phyloP scores from a whole-genome alignment of 1,284 basidiomycete species.

The Cronartium ribicola region DNA sequence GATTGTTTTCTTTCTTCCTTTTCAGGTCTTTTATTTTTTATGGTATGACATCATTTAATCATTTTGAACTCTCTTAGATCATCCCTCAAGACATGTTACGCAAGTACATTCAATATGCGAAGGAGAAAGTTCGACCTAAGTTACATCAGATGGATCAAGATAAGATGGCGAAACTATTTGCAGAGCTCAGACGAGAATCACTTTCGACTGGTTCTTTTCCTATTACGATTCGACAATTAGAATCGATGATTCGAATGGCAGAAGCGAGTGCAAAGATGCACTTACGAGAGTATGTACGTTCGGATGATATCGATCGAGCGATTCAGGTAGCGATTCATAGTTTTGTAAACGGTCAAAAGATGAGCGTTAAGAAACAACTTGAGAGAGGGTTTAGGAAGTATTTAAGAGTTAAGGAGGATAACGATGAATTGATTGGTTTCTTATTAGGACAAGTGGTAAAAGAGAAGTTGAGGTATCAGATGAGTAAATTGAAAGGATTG shows the following conservation, averaged over 20 bases:
- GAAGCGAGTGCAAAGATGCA: conserved; percentile 99
- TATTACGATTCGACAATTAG: conserved; percentile 94
- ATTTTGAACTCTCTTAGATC: conserved; percentile 58
- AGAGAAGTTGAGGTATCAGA: conserved; percentile 80
- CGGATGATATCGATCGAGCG: conserved; percentile 94
- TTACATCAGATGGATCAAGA: conserved; percentile 92
- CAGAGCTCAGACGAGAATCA: conserved; percentile 93
- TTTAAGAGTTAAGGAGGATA: conserved; percentile 81
- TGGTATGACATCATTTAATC: not conserved
- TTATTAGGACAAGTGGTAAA: conserved; percentile 90
- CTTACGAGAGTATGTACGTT: conserved; percentile 86
- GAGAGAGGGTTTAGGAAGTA: conserved; percentile 95
- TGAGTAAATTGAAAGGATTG: conserved; percentile 65
- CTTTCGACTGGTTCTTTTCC: conserved; percentile 95
- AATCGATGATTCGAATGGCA: conserved; percentile 99
- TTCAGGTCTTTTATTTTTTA: not conserved
- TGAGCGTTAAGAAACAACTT: conserved; percentile 95
- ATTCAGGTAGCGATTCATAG: conserved; percentile 91
- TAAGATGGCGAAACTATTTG: conserved; percentile 87
- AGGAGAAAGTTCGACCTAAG: conserved; percentile 86
- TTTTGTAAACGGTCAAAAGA: conserved; percentile 95
- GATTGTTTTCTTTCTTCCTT: not conserved
- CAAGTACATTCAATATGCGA: conserved; percentile 99
- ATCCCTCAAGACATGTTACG: conserved; percentile 95
- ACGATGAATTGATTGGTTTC: conserved; percentile 92